Evolutionary conservation across 352 stramenopile species (phyloP), one percentile per base, ranked within the genome.

Genomic region (Pythium volutum): DNA sequence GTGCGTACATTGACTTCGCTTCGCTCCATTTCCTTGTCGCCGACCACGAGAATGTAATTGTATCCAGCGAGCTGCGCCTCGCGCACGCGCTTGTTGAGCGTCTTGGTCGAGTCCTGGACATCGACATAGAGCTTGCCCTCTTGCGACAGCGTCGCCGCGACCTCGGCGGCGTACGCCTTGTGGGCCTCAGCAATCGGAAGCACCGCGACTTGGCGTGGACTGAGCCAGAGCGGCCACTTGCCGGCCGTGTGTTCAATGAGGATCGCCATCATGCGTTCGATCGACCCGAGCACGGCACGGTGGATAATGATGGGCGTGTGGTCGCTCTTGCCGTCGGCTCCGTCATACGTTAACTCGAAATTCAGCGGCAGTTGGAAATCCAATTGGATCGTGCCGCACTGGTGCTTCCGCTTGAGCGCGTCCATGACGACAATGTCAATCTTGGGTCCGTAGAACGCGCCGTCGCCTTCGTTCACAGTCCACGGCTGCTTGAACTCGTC

Each of bases 241-340:
- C 97, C 97, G 39, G 87, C 89, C 54, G 88, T 98, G 71, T 98
- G 97, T 73, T 99, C 97, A 59, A 98, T 97, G 23, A 99, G 73
- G 53, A 99, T 98, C 50, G 95, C 97, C 84, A 99, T 98, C 84
- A 99, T 98, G 46, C 97, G 89, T 79, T 99, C 97, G 55, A 99
- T 88, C 22, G 94, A 98, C 47, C 97, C 97, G 61, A 98, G 96
- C 42, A 99, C 97, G 1, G 97, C 97, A 43, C 86, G 88, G 73
- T 99, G 97, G 54, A 99, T 95, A 83, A 99, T 99, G 71, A 99
- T 98, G 23, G 97, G 97, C 53, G 84, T 93, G 79, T 98, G 91
- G 57, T 86, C 75, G 31, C 31, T 36, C 31, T 90, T 66, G 14
- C 77, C 90, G 55, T 98, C 91, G 22, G 79, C 79, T 55, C 81